Percentiles rank a stretch among this genome's conserved stretches.
Conservation (phyloP, 495 filamentous ascomycete species). For the Amphirosellinia nigrospora region DNA sequence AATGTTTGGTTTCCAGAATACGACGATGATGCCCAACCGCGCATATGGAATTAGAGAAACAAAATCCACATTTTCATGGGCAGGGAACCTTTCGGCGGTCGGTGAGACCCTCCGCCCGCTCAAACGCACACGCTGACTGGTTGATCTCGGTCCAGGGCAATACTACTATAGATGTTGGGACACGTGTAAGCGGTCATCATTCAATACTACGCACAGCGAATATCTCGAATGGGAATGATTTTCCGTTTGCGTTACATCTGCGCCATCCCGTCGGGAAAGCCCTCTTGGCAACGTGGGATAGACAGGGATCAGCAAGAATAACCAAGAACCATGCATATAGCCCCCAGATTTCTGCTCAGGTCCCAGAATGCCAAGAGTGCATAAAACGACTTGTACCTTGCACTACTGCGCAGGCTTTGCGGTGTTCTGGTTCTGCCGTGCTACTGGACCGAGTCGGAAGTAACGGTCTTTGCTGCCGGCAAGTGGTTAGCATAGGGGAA, state of each 20-base stretch:
- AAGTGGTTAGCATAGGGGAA: not conserved
- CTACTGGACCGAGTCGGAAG: not conserved
- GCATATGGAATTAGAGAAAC: not conserved
- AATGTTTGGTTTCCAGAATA: not conserved
- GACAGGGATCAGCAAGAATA: not conserved
- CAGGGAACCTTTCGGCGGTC: not conserved
- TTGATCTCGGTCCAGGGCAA: too few species aligned
- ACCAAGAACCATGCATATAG: not conserved
- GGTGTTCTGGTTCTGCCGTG: not conserved
- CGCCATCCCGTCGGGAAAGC: not conserved
- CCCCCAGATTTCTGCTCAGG: too few species aligned
- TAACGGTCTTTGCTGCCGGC: not conserved
- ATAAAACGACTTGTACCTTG: conserved; percentile 5
- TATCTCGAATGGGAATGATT: not conserved
- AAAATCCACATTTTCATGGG: not conserved
- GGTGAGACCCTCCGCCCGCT: not conserved
- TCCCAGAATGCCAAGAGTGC: not conserved
- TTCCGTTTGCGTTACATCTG: conserved; percentile 1
- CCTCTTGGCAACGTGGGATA: not conserved
- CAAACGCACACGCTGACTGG: not conserved
- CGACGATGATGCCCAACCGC: not conserved
- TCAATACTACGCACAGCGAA: not conserved
- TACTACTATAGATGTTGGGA: too few species aligned
- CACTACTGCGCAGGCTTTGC: not conserved
- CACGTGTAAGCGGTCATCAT: not conserved